A percentile compares a stretch with the other conserved stretches of the same genome.
These are phyloP conservation scores for Physaria fendleri DNA, from an alignment of 345 rosid genomes.

Conservation along the genomic window DNA sequence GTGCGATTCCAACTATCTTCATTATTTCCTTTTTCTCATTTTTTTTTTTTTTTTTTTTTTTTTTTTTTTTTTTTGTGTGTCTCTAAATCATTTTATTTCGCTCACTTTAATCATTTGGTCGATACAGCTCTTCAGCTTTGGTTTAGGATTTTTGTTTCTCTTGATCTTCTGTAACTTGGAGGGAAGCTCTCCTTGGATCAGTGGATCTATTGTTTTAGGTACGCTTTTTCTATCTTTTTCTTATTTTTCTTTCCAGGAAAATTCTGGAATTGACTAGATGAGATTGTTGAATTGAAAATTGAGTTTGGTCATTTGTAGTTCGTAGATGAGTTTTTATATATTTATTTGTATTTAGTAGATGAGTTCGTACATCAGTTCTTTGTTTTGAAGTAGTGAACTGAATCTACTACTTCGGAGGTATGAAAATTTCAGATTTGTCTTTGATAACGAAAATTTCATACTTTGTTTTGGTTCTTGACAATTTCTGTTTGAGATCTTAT, in stretches of 20 bases:
- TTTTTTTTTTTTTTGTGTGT: background rate
- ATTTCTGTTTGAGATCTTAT: slow-evolving; percentile 18
- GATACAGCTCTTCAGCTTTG: slow-evolving; percentile 8
- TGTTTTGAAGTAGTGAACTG: slow-evolving; percentile 1
- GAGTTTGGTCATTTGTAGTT: background rate
- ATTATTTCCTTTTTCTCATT: background rate
- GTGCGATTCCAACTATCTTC: slow-evolving; percentile 11
- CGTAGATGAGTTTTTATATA: too few relatives aligned
- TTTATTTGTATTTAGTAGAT: background rate
- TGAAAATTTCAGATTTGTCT: background rate
- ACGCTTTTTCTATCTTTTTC: slow-evolving; percentile 6
- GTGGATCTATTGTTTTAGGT: slow-evolving; percentile 6
- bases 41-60: background rate
- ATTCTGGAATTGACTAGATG: background rate
- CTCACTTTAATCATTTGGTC: background rate
- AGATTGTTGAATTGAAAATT: background rate
- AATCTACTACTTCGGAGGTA: background rate
- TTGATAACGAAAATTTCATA: slow-evolving; percentile 28
- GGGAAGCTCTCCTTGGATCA: background rate
- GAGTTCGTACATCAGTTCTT: background rate
- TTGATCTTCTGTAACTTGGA: background rate
- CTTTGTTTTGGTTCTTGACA: slow-evolving; percentile 24
- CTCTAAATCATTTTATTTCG: background rate
- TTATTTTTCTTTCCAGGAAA: background rate
- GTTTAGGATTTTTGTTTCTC: background rate